phyloP scores from a whole-genome alignment of 2,329 filamentous ascomycete species.

The Aspergillus awamori region DNA sequence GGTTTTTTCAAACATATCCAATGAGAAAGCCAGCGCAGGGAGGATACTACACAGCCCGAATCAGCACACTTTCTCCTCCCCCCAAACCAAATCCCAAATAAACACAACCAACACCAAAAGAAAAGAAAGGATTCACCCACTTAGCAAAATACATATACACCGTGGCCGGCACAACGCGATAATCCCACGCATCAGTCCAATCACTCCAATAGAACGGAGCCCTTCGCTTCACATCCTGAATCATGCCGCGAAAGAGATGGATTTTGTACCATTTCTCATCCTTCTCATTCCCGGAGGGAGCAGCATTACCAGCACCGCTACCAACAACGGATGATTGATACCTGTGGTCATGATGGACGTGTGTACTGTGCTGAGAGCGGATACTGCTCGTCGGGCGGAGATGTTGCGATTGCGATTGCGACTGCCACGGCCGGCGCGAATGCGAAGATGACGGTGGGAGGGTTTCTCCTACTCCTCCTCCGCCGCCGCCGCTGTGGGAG shows the following conservation, averaged over 20 bases:
- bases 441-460: constrained; percentile 19
- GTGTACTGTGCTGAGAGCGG: background rate
- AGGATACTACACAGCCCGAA: constrained; percentile 64
- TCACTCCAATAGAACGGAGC: constrained; percentile 79
- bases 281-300: background rate
- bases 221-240: constrained; percentile 73
- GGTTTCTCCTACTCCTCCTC: background rate
- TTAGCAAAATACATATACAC: constrained; percentile 96
- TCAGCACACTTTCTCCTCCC: background rate
- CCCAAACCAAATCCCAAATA: background rate
- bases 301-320: no score
- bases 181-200: constrained; percentile 87
- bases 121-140: constrained; percentile 51
- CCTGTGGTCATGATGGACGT: background rate
- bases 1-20: constrained; percentile 93
- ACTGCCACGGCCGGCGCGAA: constrained; percentile 9
- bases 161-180: constrained; percentile 82
- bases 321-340: no score
- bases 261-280: constrained; percentile 71
- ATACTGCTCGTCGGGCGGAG: background rate
- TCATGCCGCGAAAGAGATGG: constrained; percentile 75
- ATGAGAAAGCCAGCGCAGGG: constrained; percentile 82
- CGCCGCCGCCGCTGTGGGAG: background rate
- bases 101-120: background rate
- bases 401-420: constrained; percentile 2